phyloP scores from a whole-genome alignment of 768 basidiomycete species.

The Russula sp. region DNA sequence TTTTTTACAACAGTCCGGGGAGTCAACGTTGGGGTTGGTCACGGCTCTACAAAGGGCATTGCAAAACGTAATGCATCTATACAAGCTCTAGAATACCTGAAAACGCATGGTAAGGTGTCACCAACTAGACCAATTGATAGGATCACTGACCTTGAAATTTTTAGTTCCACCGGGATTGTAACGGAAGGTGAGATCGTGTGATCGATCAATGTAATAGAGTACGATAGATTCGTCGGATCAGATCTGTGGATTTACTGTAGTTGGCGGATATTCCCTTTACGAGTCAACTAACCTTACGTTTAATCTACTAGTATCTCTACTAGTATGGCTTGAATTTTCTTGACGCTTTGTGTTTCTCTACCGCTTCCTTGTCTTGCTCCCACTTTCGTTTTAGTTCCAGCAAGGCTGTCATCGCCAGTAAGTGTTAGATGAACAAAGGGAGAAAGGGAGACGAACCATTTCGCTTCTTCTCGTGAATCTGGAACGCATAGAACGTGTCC shows the following conservation, averaged over 20 bases:
- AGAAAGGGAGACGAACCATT: constrained; percentile 50
- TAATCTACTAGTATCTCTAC: background rate
- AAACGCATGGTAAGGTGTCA: constrained; percentile 10
- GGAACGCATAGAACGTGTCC: constrained; percentile 81
- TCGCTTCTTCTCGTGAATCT: constrained; percentile 85
- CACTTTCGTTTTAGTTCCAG: constrained; percentile 70
- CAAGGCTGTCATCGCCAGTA: constrained; percentile 42
- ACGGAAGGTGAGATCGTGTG: background rate
- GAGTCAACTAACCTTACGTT: background rate
- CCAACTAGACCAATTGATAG: background rate
- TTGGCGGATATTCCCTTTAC: too few species aligned
- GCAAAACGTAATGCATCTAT: constrained; percentile 24
- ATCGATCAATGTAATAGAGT: background rate
- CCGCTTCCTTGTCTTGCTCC: constrained; percentile 84
- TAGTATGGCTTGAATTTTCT: constrained; percentile 87
- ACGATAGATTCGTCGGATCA: background rate
- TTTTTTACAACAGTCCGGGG: constrained; percentile 15
- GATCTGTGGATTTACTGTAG: too few species aligned
- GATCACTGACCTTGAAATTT: background rate
- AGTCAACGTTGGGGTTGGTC: constrained; percentile 20
- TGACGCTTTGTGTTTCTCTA: constrained; percentile 74
- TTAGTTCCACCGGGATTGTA: background rate
- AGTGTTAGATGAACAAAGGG: constrained; percentile 19
- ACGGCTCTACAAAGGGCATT: constrained; percentile 14
- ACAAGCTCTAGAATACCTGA: constrained; percentile 21